These are phyloP conservation scores for Lactarius trivialis DNA, from an alignment of 768 basidiomycete genomes.

Conservation along the genomic window DNA sequence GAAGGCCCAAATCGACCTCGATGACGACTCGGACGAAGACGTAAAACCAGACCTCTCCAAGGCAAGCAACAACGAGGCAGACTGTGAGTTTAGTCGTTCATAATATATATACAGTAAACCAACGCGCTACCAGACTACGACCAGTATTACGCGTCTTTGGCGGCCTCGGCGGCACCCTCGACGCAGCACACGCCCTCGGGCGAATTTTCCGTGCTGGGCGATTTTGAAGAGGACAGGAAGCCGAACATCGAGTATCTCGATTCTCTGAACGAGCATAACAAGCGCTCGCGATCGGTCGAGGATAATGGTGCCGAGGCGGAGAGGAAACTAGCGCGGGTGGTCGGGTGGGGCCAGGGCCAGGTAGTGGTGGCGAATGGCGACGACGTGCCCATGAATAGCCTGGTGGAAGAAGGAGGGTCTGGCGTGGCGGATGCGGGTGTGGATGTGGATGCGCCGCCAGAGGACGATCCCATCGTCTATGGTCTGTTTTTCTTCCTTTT, in stretches of 20 bases:
- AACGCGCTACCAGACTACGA: conserved; percentile 54
- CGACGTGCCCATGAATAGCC: conserved; percentile 25
- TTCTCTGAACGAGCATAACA: conserved; percentile 64
- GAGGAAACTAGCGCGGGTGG: conserved; percentile 18
- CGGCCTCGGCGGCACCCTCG: conserved; percentile 54
- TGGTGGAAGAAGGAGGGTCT: neutral
- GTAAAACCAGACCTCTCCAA: conserved; percentile 42
- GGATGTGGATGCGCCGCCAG: neutral
- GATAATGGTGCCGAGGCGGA: conserved; percentile 23
- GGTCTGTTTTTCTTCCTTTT: conserved; percentile 43
- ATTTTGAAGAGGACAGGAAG: conserved; percentile 63
- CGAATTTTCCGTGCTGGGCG: conserved; percentile 44
- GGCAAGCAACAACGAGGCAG: conserved; percentile 46
- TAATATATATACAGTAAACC: neutral
- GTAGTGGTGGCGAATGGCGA: conserved; percentile 29
- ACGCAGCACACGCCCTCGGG: conserved; percentile 49
- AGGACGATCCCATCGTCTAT: conserved; percentile 60
- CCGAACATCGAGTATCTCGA: conserved; percentile 61
- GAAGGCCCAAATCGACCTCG: conserved; percentile 35
- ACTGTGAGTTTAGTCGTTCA: conserved; percentile 44
- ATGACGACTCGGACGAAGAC: conserved; percentile 30
- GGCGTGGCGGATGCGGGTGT: neutral
- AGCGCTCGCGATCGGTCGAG: conserved; percentile 63
- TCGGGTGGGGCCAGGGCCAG: conserved; percentile 12
- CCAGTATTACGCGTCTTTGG: conserved; percentile 75